Base-by-base conservation (phyloP, 1,139 yeast genomes). In the Hyphopichia burtonii region DNA sequence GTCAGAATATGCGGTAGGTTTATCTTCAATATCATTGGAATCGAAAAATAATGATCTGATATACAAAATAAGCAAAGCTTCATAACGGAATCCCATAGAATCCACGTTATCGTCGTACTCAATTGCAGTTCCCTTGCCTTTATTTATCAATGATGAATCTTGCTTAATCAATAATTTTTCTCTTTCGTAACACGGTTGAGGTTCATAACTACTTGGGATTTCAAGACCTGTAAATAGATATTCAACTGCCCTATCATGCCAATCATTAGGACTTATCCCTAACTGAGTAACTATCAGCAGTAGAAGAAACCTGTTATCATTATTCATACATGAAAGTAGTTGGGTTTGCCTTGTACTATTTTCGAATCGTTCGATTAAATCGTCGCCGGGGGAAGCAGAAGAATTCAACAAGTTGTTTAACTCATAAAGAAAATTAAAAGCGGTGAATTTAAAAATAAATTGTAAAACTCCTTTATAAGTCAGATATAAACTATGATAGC, bases 191-290 rank as follows among this genome's bases (percentile, higher is more conserved):
- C 69, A 66, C 1, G 71, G 58, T 10, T 40, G 40, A 0, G 71
- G 68, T 5, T 46, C 44, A 18, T 34, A 7, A 4, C 38, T 34
- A n/a, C 34, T 33, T 30, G 32, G 34, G 4, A 17, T 47, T 4
- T 51, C 41, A 16, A 67, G 45, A 2, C 73, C 74, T 38, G 59
- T 57, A 40, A 71, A 61, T 0, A 56, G 48, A 37, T 44, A 55
- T 33, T 65, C 71, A 3, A 59, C 58, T 9, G 62, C 50, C n/a
- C 69, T 47, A 41, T 70, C 75, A 44, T 56, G 63, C 68, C 70
- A 62, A 42, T 61, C 40, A 7, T 30, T 33, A 3, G 37, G 14
- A 11, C 17, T 18, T 9, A 28, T 16, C 5, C 53, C 52, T 18
- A 57, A 42, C 36, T 56, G 60, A 10, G 56, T 41, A 42, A 62